Percentiles rank a stretch among this genome's conserved stretches.
Conservation (phyloP, 2,329 filamentous ascomycete species). For the Aspergillus tanneri region DNA sequence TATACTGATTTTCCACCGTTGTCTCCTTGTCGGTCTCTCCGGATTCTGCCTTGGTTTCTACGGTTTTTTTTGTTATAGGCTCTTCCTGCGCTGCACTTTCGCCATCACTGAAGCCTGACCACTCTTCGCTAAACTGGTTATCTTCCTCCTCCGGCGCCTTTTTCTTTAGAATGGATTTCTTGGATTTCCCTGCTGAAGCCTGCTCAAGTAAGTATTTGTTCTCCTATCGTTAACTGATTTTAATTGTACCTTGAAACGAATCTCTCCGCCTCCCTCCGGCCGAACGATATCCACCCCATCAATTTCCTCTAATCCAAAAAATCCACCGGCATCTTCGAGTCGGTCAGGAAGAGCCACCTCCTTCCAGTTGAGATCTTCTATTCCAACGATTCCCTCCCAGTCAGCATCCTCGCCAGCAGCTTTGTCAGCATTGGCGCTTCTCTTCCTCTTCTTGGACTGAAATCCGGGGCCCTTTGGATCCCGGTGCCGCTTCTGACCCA, state of each 20-base stretch:
- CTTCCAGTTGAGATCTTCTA: conserved; percentile 61
- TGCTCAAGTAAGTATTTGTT: conserved; percentile 14
- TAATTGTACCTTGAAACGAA: conserved; percentile 43
- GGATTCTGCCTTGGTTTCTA: conserved; percentile 21
- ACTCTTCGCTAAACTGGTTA: conserved; percentile 55
- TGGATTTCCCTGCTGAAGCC: conserved; percentile 36
- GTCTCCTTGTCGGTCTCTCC: conserved; percentile 26
- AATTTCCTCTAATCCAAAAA: conserved; percentile 87
- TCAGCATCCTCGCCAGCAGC: conserved; percentile 19
- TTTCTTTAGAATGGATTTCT: conserved; percentile 34
- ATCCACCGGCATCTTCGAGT: conserved; percentile 86
- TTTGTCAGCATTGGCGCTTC: conserved; percentile 20
- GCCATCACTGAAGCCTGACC: conserved; percentile 64
- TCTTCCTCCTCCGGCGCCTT: conserved; percentile 17
- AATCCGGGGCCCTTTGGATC: conserved; percentile 29
- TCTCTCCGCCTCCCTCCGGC: conserved; percentile 54
- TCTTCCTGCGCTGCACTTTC: conserved; percentile 29
- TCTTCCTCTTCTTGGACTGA: conserved; percentile 40
- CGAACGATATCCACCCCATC: conserved; percentile 84
- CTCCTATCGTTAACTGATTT: conserved; percentile 1
- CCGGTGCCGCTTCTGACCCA: conserved; percentile 40
- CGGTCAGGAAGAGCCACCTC: conserved; percentile 69
- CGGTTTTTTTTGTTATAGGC: conserved; percentile 9
- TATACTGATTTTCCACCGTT: conserved; percentile 24
- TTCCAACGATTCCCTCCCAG: conserved; percentile 31